Conservation (phyloP, 306 rosid species). For the Lablab purpureus region DNA sequence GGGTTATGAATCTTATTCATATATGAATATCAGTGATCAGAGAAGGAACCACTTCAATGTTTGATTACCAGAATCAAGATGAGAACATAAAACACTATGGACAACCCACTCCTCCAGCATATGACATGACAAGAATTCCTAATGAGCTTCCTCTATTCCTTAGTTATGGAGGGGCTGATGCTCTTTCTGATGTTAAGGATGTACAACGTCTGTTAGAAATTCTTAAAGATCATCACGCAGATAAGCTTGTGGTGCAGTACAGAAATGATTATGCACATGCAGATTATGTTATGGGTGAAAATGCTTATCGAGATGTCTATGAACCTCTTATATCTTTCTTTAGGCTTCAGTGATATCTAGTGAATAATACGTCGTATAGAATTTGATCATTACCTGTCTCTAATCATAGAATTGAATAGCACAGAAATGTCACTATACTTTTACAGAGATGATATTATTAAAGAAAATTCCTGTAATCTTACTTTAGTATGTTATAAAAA, state of each 20-base stretch:
- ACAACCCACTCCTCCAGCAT: slow-evolving; percentile 74
- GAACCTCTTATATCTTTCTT: slow-evolving; percentile 82
- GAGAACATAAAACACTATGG: slow-evolving; percentile 69
- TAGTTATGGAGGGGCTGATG: slow-evolving; percentile 74
- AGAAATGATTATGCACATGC: slow-evolving; percentile 81
- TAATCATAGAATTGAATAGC: slow-evolving; percentile 38
- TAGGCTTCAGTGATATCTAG: slow-evolving; percentile 55
- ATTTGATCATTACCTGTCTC: slow-evolving; percentile 25
- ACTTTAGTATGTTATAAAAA: neutral
- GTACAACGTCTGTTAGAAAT: slow-evolving; percentile 60
- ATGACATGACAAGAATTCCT: slow-evolving; percentile 72
- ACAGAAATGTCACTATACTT: slow-evolving; percentile 41
- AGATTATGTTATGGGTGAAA: slow-evolving; percentile 79
- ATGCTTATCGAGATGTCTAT: slow-evolving; percentile 71
- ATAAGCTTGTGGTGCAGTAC: slow-evolving; percentile 71
- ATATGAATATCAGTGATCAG: slow-evolving; percentile 70
- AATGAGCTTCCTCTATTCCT: slow-evolving; percentile 72
- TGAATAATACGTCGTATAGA: slow-evolving; percentile 35
- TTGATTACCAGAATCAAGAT: slow-evolving; percentile 55
- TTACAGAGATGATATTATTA: slow-evolving; percentile 28
- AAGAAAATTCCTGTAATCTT: slow-evolving; percentile 27
- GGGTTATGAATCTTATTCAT: neutral
- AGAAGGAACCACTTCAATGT: slow-evolving; percentile 67
- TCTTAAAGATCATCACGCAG: slow-evolving; percentile 64
- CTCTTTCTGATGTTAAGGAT: slow-evolving; percentile 76